These are phyloP conservation scores for Venturia aucupariae DNA, from an alignment of 2,329 filamentous ascomycete species.

Conservation along the genomic window DNA sequence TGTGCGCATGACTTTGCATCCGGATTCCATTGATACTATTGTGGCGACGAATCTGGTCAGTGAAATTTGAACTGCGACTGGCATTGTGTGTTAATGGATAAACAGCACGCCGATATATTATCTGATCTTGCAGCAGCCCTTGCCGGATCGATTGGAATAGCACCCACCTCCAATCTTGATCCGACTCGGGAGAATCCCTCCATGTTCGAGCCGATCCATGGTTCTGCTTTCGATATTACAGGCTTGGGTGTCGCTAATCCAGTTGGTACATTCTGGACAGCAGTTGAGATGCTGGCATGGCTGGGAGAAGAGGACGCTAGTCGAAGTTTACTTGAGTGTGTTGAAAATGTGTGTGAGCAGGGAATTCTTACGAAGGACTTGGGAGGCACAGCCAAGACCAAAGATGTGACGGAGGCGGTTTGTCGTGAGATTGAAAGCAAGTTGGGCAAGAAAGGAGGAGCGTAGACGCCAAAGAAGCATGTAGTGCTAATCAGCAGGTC, in stretches of 20 bases:
- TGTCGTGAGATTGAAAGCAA: constrained; percentile 27
- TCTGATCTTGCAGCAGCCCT: constrained; percentile 59
- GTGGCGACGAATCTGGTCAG: constrained; percentile 35
- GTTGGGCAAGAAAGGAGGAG: background rate
- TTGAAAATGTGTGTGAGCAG: constrained; percentile 44
- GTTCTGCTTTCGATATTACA: constrained; percentile 55
- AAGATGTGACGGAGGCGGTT: constrained; percentile 36
- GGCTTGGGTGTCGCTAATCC: constrained; percentile 56
- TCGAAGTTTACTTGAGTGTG: constrained; percentile 44
- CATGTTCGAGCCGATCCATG: constrained; percentile 57
- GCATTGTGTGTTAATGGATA: background rate
- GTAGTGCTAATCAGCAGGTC: background rate
- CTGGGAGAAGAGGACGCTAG: constrained; percentile 51
- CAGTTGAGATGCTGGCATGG: constrained; percentile 58
- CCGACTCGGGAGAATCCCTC: constrained; percentile 49
- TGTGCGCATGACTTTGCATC: constrained; percentile 38
- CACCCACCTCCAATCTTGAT: constrained; percentile 58
- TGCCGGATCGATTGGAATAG: constrained; percentile 60
- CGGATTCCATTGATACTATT: constrained; percentile 37
- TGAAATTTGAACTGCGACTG: background rate
- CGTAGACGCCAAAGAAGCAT: background rate
- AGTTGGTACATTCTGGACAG: constrained; percentile 60
- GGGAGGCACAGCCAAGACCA: constrained; percentile 36
- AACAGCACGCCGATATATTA: constrained; percentile 50
- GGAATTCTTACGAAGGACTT: constrained; percentile 47